These are phyloP conservation scores for Clarkia xantiana DNA, from an alignment of 345 rosid genomes.

Conservation along the genomic window DNA sequence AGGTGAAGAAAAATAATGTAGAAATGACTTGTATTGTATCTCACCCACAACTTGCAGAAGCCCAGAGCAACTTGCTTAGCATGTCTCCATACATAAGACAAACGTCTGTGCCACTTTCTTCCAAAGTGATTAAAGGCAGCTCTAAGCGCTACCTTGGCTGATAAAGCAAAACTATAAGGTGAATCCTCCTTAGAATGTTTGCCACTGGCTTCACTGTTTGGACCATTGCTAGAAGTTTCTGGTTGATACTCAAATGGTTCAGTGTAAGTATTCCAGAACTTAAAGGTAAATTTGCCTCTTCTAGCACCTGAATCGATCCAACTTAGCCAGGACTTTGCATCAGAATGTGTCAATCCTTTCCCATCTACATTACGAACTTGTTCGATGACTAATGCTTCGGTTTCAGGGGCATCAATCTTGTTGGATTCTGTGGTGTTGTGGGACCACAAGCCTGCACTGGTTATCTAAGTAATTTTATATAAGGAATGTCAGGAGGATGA, in stretches of 20 bases:
- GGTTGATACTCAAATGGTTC: slow-evolving; percentile 33
- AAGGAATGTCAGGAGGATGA: slow-evolving; percentile 7
- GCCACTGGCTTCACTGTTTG: slow-evolving; percentile 21
- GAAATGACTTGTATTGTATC: slow-evolving; percentile 17
- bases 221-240: slow-evolving; percentile 31
- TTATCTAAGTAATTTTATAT: slow-evolving; percentile 42
- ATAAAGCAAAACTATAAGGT: slow-evolving; percentile 33
- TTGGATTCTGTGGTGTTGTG: slow-evolving; percentile 33
- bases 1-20: not conserved
- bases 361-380: slow-evolving; percentile 31
- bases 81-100: slow-evolving; percentile 50
- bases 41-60: slow-evolving; percentile 66
- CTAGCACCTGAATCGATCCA: slow-evolving; percentile 37
- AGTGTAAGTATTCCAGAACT: slow-evolving; percentile 38
- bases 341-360: slow-evolving; percentile 30
- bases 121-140: slow-evolving; percentile 50
- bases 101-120: slow-evolving; percentile 60
- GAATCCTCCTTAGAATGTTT: slow-evolving; percentile 47
- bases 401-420: slow-evolving; percentile 20
- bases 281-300: slow-evolving; percentile 26
- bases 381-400: slow-evolving; percentile 18
- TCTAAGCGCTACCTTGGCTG: slow-evolving; percentile 66
- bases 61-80: slow-evolving; percentile 31
- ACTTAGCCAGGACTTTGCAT: slow-evolving; percentile 37
- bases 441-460: slow-evolving; percentile 89